Evolutionary conservation across 2,329 filamentous ascomycete genomes (phyloP).

Genomic region (Xylariaceae sp.): DNA sequence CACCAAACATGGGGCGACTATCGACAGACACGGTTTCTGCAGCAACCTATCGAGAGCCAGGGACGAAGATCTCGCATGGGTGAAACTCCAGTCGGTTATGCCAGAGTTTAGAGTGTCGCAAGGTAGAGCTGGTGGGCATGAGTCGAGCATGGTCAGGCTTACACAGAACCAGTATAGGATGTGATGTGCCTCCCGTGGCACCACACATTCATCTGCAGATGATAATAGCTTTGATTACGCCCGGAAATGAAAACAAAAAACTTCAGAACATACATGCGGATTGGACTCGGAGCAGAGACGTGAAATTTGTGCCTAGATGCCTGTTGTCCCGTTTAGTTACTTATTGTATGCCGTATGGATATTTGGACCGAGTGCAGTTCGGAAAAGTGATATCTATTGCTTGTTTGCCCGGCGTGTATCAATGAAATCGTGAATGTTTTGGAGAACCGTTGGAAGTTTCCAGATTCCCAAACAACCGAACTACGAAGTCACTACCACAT

Average conservation of each 20-base stretch:
- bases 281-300: neutral
- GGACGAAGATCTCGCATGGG: conserved; percentile 13
- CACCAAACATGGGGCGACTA: conserved; percentile 20
- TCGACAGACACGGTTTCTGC: conserved; percentile 11
- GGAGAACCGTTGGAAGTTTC: too few relatives aligned
- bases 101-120: conserved; percentile 12
- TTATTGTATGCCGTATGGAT: too few relatives aligned
- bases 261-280: conserved; percentile 13
- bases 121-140: conserved; percentile 7
- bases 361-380: too few relatives aligned
- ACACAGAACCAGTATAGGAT: conserved; percentile 15
- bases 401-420: too few relatives aligned
- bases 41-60: conserved; percentile 8
- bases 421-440: too few relatives aligned
- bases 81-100: conserved; percentile 12
- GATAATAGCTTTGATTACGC: conserved; percentile 23
- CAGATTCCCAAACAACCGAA: too few relatives aligned
- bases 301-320: neutral
- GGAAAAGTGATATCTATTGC: too few relatives aligned
- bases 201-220: conserved; percentile 19
- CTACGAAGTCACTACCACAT: too few relatives aligned
- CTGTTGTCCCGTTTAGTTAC: neutral
- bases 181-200: conserved; percentile 13
- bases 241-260: conserved; percentile 28
- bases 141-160: conserved; percentile 14